Conservation (phyloP, 139 green algal species). For the Tetradesmus lagerheimii region DNA sequence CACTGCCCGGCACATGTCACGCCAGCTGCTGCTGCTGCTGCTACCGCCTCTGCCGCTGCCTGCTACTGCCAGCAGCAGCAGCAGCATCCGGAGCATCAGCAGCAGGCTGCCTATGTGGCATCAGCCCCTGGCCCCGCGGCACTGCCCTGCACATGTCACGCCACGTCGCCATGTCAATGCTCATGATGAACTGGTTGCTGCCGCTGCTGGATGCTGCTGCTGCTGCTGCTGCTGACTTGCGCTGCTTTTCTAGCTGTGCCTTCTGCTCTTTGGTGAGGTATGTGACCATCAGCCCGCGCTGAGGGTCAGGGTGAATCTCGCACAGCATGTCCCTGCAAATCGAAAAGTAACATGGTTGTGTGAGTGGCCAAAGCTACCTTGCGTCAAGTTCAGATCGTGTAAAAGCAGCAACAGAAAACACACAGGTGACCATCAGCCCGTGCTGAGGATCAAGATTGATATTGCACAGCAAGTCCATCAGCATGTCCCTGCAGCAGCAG, state of each 20-base stretch:
- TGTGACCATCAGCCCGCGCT: not conserved
- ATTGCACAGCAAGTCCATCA: constrained; percentile 11
- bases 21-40: not conserved
- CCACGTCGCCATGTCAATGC: constrained; percentile 66
- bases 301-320: constrained; percentile 34
- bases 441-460: constrained; percentile 38
- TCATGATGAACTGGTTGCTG: constrained; percentile 69
- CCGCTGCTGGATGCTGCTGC: not conserved
- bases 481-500: constrained; percentile 39
- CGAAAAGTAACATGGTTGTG: not conserved
- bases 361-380: no score
- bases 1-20: constrained; percentile 14
- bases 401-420: no score
- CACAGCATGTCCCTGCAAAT: constrained; percentile 44
- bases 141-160: constrained; percentile 54
- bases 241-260: not conserved
- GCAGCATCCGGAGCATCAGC: not conserved
- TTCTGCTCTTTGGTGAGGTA: not conserved
- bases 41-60: no score
- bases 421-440: not conserved
- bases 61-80: no score
- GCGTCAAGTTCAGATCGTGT: no score
- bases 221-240: not conserved
- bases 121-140: constrained; percentile 40
- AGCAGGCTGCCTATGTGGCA: constrained; percentile 46